Evolutionary conservation across 2,329 filamentous ascomycete species (phyloP), one percentile per base, ranked within the genome.

Genomic region (Teratosphaeria gauchensis): DNA sequence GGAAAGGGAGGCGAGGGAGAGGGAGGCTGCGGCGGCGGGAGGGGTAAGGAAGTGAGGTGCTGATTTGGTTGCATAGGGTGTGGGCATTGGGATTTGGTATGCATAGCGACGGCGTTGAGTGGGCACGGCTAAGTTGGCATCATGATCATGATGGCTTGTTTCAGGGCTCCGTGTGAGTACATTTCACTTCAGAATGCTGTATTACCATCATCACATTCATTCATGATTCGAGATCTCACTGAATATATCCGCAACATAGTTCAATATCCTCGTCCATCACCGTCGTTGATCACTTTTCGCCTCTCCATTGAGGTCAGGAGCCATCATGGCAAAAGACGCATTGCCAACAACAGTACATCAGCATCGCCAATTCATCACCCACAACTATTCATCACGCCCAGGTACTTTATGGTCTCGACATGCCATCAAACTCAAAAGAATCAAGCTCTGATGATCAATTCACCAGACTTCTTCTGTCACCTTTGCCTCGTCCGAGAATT

Each of bases 401-500:
- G 24, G 2, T 28, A 28, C 24, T 4, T 28, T 4, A 28, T 28
- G 24, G 4, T 28, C 24, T 28, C 33, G 33, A 35, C 33, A 35
- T 14, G 33, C 33, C 14, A 2, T 3, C 6, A 2, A 35, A 7
- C 2, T 6, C 6, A 2, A 35, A 35, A 14, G 35, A 11, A 14
- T 38, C 35, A 38, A 38, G 35, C 35, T 38, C 35, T 14, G 9
- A 35, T 8, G 6, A n/a, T 48, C 42, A 48, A 5, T 16, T 19
- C n/a, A 48, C 42, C 24, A 59, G 54, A 55, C 61, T 62, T 54
- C 56, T 31, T 24, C 62, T 42, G 42, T 59, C 65, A 9, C 42
- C 42, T 61, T 63, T 63, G 46, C 59, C 61, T 60, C 66, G 66
- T 3, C 71, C 72, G 48, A 72, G 59, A 60, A 73, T 60, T n/a